A percentile compares a stretch with the other conserved stretches of the same genome.
Conservation (phyloP, 306 rosid genomes). For the Citrullus amarus region DNA sequence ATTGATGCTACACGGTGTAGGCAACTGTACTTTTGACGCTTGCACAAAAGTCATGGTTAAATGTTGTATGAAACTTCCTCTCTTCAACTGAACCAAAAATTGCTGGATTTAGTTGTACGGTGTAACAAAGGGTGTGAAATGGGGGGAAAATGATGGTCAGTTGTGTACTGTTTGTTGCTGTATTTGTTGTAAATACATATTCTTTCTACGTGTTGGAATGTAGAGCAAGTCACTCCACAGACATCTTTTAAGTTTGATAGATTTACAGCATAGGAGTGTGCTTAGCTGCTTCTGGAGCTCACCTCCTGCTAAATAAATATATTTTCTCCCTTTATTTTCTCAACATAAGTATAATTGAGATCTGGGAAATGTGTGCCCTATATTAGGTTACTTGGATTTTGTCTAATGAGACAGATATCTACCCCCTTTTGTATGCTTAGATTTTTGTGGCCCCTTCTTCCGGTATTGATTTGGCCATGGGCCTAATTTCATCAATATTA, state of each 20-base stretch:
- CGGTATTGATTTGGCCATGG: background rate
- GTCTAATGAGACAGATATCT: background rate
- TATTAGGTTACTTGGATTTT: background rate
- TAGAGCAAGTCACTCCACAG: background rate
- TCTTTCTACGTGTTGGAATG: constrained; percentile 27
- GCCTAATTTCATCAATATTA: background rate
- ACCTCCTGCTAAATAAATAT: background rate
- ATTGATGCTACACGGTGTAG: constrained; percentile 46
- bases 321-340: background rate
- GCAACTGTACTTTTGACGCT: constrained; percentile 45
- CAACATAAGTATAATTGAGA: background rate
- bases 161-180: constrained; percentile 19
- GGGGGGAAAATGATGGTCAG: constrained; percentile 15
- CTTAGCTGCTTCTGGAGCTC: constrained; percentile 2
- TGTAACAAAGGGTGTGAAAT: constrained; percentile 20
- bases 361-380: background rate
- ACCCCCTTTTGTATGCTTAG: background rate
- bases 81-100: constrained; percentile 21
- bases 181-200: constrained; percentile 48
- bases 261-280: background rate
- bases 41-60: background rate
- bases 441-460: background rate
- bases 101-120: constrained; percentile 22
- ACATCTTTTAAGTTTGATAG: background rate
- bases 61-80: constrained; percentile 16